These are phyloP conservation scores for Puccinia hordei DNA, from an alignment of 1,284 basidiomycete species.

Conservation along the genomic window DNA sequence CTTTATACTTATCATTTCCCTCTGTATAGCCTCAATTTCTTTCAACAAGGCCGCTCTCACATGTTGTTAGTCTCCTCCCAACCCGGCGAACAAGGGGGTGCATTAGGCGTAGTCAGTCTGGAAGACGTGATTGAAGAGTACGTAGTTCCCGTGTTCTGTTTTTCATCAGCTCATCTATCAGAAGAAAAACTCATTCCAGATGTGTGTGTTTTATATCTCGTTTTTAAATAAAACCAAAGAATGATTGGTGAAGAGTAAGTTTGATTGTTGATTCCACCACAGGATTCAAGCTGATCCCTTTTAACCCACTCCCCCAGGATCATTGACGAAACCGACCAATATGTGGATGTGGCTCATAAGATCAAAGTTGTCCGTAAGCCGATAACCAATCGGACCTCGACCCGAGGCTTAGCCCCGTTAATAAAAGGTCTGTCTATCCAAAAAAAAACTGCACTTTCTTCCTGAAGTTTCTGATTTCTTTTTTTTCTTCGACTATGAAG, in stretches of 20 bases:
- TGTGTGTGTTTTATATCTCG: not conserved
- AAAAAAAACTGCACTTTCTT: not conserved
- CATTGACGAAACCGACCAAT: constrained; percentile 84
- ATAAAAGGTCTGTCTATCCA: constrained; percentile 37
- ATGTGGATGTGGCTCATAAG: constrained; percentile 65
- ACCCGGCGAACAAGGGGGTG: constrained; percentile 77
- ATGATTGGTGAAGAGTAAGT: constrained; percentile 74
- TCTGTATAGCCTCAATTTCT: constrained; percentile 57
- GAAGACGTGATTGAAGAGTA: constrained; percentile 67
- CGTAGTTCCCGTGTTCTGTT: too few relatives aligned
- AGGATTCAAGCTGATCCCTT: not conserved
- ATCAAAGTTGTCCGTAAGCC: constrained; percentile 50
- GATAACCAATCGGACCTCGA: constrained; percentile 6
- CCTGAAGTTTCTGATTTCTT: not conserved
- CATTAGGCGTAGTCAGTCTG: constrained; percentile 69
- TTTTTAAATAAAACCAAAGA: constrained; percentile 20
- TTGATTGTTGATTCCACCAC: not conserved
- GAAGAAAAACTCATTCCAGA: too few relatives aligned
- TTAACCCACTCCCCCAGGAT: constrained; percentile 61
- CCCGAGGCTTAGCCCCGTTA: constrained; percentile 42
- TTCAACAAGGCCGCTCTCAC: constrained; percentile 91
- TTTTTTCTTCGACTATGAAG: constrained; percentile 7
- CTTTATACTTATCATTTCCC: not conserved
- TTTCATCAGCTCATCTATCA: too few relatives aligned
- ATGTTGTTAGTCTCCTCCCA: constrained; percentile 81